Conservation (phyloP, 441 rosid genomes). For the Macaranga tanarius region DNA sequence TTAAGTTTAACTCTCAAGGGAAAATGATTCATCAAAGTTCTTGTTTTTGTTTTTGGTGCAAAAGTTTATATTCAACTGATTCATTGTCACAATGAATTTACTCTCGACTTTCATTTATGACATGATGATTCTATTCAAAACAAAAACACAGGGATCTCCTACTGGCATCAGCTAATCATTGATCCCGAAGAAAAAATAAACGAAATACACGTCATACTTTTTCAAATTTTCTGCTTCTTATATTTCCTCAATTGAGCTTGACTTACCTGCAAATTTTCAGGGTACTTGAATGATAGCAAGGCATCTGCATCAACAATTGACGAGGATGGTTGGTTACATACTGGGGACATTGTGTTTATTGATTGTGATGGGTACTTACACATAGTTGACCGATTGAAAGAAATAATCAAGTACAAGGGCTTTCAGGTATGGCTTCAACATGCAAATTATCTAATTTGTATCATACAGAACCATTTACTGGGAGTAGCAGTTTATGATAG, state of each 20-base stretch:
- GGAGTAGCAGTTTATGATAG: neutral
- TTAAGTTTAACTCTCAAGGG: neutral
- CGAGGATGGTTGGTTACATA: conserved; percentile 76
- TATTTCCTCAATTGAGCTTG: neutral
- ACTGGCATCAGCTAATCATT: neutral
- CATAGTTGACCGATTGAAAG: conserved; percentile 74
- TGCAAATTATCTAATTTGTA: neutral
- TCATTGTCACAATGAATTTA: neutral
- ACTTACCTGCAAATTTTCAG: conserved; percentile 31
- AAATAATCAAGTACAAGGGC: conserved; percentile 84
- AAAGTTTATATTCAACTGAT: neutral
- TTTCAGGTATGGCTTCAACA: conserved; percentile 57
- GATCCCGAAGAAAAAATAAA: neutral
- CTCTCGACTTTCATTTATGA: neutral
- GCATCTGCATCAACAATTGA: conserved; percentile 60
- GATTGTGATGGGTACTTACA: conserved; percentile 72
- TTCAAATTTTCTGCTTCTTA: neutral
- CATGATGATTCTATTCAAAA: neutral
- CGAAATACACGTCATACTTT: neutral
- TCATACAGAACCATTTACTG: neutral
- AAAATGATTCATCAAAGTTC: neutral
- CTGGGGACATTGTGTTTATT: conserved; percentile 77
- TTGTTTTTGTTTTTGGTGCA: neutral
- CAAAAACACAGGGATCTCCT: neutral
- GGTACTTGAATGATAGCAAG: conserved; percentile 59